A percentile compares a stretch with the other conserved stretches of the same genome.
Conservation (phyloP, 2,329 filamentous ascomycete genomes). For the Penicillium nordicum region DNA sequence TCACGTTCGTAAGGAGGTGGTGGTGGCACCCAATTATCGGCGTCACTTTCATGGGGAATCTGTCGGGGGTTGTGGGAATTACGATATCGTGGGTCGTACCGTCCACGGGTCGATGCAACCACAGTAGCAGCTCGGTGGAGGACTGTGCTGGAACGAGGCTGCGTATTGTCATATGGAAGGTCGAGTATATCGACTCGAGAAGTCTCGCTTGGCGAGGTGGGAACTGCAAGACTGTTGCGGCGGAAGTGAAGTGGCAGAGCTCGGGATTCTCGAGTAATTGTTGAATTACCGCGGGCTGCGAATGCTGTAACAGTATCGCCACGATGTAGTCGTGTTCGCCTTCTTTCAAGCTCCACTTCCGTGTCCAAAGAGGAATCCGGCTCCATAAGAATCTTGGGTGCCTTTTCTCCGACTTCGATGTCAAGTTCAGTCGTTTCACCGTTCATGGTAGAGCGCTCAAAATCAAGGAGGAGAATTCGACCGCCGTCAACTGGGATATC, state of each 20-base stretch:
- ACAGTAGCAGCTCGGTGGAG: conserved; percentile 69
- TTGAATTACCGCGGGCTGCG: conserved; percentile 25
- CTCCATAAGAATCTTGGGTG: conserved; percentile 68
- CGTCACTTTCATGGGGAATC: conserved; percentile 80
- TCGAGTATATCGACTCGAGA: conserved; percentile 51
- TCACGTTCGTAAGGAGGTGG: conserved; percentile 66
- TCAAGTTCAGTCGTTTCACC: conserved; percentile 58
- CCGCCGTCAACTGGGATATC: conserved; percentile 76
- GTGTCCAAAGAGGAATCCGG: conserved; percentile 70
- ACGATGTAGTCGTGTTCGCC: conserved; percentile 65
- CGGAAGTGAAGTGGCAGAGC: conserved; percentile 13
- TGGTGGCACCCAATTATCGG: conserved; percentile 83
- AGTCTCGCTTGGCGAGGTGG: conserved; percentile 21
- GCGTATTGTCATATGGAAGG: conserved; percentile 68
- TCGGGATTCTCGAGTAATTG: conserved; percentile 22
- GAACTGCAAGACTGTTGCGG: conserved; percentile 29
- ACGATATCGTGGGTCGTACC: conserved; percentile 55
- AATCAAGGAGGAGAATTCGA: conserved; percentile 69
- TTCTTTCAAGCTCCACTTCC: conserved; percentile 74
- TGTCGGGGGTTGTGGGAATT: conserved; percentile 47
- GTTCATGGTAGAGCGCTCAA: conserved; percentile 60
- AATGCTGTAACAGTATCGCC: conserved; percentile 48
- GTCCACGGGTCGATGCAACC: conserved; percentile 68
- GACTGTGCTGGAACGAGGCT: conserved; percentile 66
- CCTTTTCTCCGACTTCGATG: conserved; percentile 70